phyloP scores from a whole-genome alignment of 768 basidiomycete species.

The Daedalea quercina region DNA sequence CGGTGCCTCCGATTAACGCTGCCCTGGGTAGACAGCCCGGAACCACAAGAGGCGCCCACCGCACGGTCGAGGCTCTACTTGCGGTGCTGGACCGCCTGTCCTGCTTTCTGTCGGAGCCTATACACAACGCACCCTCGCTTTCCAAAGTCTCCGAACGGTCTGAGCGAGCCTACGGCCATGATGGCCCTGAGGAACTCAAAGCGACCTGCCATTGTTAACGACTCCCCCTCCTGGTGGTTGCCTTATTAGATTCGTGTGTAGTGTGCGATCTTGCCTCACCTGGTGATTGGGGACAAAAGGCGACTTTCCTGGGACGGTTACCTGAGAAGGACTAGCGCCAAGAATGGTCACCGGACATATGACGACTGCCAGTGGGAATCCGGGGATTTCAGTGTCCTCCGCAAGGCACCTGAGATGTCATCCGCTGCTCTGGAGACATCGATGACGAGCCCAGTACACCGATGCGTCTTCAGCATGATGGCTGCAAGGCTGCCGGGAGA shows the following conservation, averaged over 20 bases:
- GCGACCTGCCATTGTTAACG: background rate
- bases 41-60: background rate
- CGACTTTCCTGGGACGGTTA: background rate
- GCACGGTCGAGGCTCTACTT: background rate
- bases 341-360: background rate
- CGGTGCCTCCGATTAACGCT: background rate
- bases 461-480: background rate
- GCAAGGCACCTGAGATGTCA: background rate
- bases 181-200: background rate
- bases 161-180: background rate
- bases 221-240: too few relatives aligned
- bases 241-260: background rate
- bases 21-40: background rate
- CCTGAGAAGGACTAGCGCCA: background rate
- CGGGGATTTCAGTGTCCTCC: background rate
- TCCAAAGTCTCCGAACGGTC: background rate
- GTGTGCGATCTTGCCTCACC: background rate
- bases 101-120: background rate
- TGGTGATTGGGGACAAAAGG: background rate
- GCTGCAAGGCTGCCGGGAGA: background rate
- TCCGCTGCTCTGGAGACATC: background rate
- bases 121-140: background rate
- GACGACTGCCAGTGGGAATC: background rate
- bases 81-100: background rate
- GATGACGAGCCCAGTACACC: background rate